Evolutionary conservation across 2,329 filamentous ascomycete genomes (phyloP).

Genomic region (Pyrenochaeta sp.): DNA sequence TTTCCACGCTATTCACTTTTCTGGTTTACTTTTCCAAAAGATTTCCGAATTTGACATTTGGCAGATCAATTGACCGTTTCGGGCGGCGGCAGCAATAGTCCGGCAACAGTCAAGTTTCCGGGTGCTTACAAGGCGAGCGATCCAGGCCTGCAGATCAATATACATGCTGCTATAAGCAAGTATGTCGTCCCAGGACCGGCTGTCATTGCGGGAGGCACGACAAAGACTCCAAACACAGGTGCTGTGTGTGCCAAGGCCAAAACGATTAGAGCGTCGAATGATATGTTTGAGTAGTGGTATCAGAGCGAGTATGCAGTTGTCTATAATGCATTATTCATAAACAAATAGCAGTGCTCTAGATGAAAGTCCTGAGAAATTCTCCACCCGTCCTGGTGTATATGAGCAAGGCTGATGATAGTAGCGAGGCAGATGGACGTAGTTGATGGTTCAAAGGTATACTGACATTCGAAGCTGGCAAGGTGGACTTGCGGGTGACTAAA

Average conservation of each 20-base stretch:
- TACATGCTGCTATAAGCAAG: constrained; percentile 29
- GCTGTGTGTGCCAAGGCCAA: constrained; percentile 24
- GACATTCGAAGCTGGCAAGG: no score
- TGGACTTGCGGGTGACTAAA: no score
- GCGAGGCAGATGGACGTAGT: no score
- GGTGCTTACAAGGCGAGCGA: constrained; percentile 34
- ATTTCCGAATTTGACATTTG: constrained; percentile 7
- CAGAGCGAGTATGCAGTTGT: no score
- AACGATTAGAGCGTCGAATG: constrained; percentile 19
- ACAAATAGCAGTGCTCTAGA: no score
- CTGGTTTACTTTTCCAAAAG: no score
- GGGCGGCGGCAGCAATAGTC: constrained; percentile 24
- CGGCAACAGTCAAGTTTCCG: constrained; percentile 34
- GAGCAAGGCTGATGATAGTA: no score
- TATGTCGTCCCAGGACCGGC: constrained; percentile 60
- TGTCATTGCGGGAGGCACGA: constrained; percentile 26
- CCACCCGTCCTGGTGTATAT: no score
- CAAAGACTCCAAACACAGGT: constrained; percentile 13
- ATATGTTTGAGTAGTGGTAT: constrained; percentile 15
- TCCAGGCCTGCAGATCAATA: constrained; percentile 39
- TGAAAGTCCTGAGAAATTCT: no score
- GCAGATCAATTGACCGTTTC: constrained; percentile 36
- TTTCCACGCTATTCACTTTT: neutral
- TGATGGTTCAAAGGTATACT: no score
- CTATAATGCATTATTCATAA: no score